Conservation (phyloP, 805 yeast species). For the Wickerhamiella azyma region DNA sequence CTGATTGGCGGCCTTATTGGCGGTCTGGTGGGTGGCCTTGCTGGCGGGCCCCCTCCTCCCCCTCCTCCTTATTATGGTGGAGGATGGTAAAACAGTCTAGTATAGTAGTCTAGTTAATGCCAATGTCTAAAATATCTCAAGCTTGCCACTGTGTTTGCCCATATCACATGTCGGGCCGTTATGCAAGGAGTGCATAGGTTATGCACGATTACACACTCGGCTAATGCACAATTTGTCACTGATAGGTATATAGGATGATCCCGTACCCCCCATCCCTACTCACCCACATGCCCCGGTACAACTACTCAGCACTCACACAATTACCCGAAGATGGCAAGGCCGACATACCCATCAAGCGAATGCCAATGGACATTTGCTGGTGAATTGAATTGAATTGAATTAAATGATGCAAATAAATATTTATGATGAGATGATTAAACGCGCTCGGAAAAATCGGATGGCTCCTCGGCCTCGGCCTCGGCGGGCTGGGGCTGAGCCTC, state of each 20-base stretch:
- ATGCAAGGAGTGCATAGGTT: not conserved
- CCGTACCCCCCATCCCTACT: too few species aligned
- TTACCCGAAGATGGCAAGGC: not conserved
- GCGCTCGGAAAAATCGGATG: not conserved
- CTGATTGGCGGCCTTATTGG: not conserved
- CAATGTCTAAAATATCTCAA: too few species aligned
- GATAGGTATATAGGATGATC: too few species aligned
- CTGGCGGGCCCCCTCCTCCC: not conserved
- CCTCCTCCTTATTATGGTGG: not conserved
- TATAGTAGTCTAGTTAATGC: too few species aligned
- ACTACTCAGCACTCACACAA: not conserved
- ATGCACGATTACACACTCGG: not conserved
- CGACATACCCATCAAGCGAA: not conserved
- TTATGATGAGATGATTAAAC: too few species aligned
- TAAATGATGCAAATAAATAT: not conserved
- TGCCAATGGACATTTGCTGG: not conserved
- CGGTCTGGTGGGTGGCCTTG: not conserved
- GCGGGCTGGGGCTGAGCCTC: not conserved
- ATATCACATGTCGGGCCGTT: not conserved
- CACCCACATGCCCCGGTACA: not conserved
- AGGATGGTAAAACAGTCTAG: not conserved
- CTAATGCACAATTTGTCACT: not conserved
- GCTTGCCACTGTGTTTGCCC: not conserved
- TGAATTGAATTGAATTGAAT: not conserved
- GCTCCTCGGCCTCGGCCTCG: conserved; percentile 3